Evolutionary conservation across 495 filamentous ascomycete genomes (phyloP), one percentile per base, ranked within the genome.

Genomic region (Neurospora sp.): DNA sequence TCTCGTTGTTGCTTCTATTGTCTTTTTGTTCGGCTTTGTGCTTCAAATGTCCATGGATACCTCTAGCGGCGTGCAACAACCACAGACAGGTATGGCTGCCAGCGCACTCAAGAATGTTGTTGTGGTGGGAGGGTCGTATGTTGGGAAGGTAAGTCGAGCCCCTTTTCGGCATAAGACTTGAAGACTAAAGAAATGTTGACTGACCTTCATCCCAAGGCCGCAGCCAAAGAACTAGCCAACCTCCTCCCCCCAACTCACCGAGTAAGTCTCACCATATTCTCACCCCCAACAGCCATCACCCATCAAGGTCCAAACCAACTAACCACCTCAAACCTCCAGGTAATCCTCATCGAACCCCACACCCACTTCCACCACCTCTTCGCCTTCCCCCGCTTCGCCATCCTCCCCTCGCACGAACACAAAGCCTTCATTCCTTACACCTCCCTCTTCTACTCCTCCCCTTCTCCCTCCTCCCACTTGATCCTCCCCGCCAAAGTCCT

Each of bases 361-460:
- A 87, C 83, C 37, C 86, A 88, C 71, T 88, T 87, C 74, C 85
- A 88, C 74, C 86, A 88, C 73, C 76, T 88, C 2, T 88, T 88
- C 71, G 84, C 85, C 39, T 88, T 88, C 85, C 86, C 86, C 40
- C 85, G 86, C 3, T 88, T 87, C 75, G 83, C 86, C 12, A 81
- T 87, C 18, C 73, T 86, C 23, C 81, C 84, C 0, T 80, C 81
- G 20, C 80, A 88, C 41, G 86, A 88, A 72, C 85, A 88, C 73
- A 89, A 88, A 73, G 87, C 87, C 2, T 89, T 90, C 76, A 86
- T 88, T 69, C 86, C 86, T 0, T 87, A 87, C 77, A 81, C 75
- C 27, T 75, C 78, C 11, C 75, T 86, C 31, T 87, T 86, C 72
- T 69, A 81, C 4, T 73, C 46, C 2, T 72, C 78, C 10, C 79